Percentiles rank a stretch among this genome's conserved stretches.
Conservation (phyloP, 768 basidiomycete genomes). For the Filobasidium wieringae region DNA sequence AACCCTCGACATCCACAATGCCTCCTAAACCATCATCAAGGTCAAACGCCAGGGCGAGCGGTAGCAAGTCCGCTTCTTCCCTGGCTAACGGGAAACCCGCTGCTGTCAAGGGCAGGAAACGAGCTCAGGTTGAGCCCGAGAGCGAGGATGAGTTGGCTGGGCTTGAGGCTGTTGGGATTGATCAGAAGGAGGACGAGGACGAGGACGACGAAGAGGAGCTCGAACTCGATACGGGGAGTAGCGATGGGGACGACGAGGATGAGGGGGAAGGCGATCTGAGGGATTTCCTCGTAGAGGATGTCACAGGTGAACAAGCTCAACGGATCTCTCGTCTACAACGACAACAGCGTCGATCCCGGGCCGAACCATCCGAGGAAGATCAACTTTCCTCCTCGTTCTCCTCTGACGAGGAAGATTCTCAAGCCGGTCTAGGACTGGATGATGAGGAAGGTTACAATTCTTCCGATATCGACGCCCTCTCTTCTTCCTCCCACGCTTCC, state of each 20-base stretch:
- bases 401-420: conserved; percentile 18
- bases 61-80: not conserved
- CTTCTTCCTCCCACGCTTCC: conserved; percentile 13
- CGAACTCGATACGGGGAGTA: conserved; percentile 12
- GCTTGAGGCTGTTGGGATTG: not conserved
- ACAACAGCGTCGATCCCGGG: no score
- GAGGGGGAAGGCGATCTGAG: no score
- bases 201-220: conserved; percentile 21
- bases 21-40: no score
- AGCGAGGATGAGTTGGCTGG: not conserved
- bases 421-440: conserved; percentile 23
- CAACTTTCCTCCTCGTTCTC: no score
- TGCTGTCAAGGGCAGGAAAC: not conserved
- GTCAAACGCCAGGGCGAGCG: no score
- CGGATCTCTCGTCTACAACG: no score
- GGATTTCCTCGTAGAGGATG: conserved; percentile 8
- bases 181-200: not conserved
- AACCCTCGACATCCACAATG: no score
- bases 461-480: conserved; percentile 39
- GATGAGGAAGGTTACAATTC: conserved; percentile 40
- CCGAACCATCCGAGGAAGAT: no score
- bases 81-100: not conserved
- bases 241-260: no score
- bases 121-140: not conserved
- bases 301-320: no score